Conservation (phyloP, 2,329 filamentous ascomycete genomes). For the Talaromyces marneffei region DNA sequence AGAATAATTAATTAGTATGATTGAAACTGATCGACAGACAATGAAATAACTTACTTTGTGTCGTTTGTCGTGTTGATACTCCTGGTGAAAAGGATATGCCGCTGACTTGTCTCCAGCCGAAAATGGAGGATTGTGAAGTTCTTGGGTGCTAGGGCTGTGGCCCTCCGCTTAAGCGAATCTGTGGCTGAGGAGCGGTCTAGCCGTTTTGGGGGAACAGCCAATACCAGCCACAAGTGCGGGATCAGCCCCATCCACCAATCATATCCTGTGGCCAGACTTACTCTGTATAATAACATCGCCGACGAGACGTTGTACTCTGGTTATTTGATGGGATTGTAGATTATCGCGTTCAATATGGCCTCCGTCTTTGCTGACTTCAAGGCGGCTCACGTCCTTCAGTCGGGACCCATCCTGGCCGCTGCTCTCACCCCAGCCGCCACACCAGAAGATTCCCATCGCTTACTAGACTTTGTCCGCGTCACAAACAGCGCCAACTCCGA, state of each 20-base stretch:
- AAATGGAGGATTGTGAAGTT: constrained; percentile 39
- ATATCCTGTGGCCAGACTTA: constrained; percentile 1
- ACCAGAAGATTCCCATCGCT: constrained; percentile 55
- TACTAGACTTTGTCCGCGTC: constrained; percentile 65
- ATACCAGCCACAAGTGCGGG: constrained; percentile 16
- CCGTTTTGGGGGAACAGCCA: constrained; percentile 13
- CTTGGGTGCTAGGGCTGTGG: constrained; percentile 40
- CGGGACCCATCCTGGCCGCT: constrained; percentile 68
- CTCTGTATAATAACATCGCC: neutral
- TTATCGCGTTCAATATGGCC: constrained; percentile 53
- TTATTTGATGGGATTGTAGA: neutral
- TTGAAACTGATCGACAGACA: constrained; percentile 18
- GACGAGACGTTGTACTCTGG: neutral
- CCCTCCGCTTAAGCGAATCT: constrained; percentile 40
- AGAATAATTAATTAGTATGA: constrained; percentile 18
- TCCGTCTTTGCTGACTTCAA: constrained; percentile 67
- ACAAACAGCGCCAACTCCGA: constrained; percentile 62
- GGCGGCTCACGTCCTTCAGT: constrained; percentile 56
- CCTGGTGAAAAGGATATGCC: constrained; percentile 29
- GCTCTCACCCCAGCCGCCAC: constrained; percentile 68
- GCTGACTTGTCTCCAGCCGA: constrained; percentile 24
- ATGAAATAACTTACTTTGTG: constrained; percentile 18
- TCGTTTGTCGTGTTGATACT: constrained; percentile 42
- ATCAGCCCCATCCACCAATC: constrained; percentile 12
- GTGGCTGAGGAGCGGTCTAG: constrained; percentile 25